These are phyloP conservation scores for Asterophora lycoperdoides DNA, from an alignment of 768 basidiomycete species.

Conservation along the genomic window DNA sequence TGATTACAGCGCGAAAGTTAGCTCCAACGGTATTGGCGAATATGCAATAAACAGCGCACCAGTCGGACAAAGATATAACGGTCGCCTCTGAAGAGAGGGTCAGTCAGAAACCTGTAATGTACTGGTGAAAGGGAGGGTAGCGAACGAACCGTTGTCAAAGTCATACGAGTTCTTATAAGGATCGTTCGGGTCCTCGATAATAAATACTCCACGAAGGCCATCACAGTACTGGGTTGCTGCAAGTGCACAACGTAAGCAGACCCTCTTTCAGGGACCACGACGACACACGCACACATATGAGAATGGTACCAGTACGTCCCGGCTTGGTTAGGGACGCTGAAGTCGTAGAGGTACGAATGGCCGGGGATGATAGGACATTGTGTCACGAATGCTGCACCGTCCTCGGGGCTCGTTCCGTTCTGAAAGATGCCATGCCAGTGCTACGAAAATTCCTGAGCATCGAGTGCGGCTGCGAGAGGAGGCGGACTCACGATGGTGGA, in stretches of 20 bases:
- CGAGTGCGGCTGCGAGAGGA: neutral
- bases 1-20: neutral
- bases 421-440: conserved; percentile 49
- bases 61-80: conserved; percentile 37
- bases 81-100: conserved; percentile 29
- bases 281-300: conserved; percentile 17
- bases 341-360: conserved; percentile 34
- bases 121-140: neutral
- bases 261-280: too few species aligned
- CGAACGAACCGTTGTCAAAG: conserved; percentile 28
- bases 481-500: conserved; percentile 19
- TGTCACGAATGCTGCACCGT: conserved; percentile 34
- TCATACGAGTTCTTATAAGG: conserved; percentile 27
- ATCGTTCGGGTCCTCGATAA: conserved; percentile 35
- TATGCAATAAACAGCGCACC: conserved; percentile 20
- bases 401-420: conserved; percentile 27
- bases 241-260: conserved; percentile 10
- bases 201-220: conserved; percentile 32
- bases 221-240: conserved; percentile 44
- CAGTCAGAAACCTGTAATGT: neutral
- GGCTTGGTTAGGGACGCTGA: conserved; percentile 20
- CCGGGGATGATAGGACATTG: conserved; percentile 39
- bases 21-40: neutral
- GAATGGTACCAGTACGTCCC: conserved; percentile 29
- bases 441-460: neutral